Evolutionary conservation across 2,329 filamentous ascomycete genomes (phyloP).

Genomic region (Pseudocercospora musae): DNA sequence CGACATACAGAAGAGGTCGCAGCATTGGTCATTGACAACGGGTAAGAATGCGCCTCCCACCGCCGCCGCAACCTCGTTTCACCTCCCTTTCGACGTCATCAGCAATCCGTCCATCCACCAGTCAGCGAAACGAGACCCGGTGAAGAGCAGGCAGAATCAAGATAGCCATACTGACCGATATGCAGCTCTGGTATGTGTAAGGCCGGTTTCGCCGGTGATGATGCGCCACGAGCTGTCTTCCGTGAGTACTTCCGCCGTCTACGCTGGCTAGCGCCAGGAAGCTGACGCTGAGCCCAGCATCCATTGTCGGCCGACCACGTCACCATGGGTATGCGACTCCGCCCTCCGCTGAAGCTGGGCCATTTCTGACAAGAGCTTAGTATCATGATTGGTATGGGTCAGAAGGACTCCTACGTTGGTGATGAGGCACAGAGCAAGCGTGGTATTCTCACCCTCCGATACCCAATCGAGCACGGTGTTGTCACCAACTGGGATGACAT

Average conservation of each 20-base stretch:
- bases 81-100: conserved; percentile 35
- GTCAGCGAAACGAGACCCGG: conserved; percentile 9
- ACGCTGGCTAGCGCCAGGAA: conserved; percentile 20
- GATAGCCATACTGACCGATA: conserved; percentile 27
- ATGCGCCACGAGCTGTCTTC: conserved; percentile 99
- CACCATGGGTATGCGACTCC: conserved; percentile 82
- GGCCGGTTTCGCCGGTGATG: conserved; percentile 99
- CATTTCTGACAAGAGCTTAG: conserved; percentile 53
- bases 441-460: conserved; percentile 99
- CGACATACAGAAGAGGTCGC: conserved; percentile 87
- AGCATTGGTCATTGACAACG: conserved; percentile 99
- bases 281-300: conserved; percentile 61
- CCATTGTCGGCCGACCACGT: conserved; percentile 98
- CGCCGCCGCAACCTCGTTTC: conserved; percentile 39
- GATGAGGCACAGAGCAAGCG: conserved; percentile 99
- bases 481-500: conserved; percentile 99
- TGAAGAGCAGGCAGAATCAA: conserved; percentile 3
- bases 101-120: conserved; percentile 14
- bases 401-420: conserved; percentile 99
- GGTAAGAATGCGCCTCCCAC: conserved; percentile 64
- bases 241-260: conserved; percentile 67
- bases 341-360: conserved; percentile 19
- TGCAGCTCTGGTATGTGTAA: conserved; percentile 99
- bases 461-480: conserved; percentile 99
- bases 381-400: conserved; percentile 99